Evolutionary conservation across 352 stramenopile genomes (phyloP).

Genomic region (Sclerospora graminicola): DNA sequence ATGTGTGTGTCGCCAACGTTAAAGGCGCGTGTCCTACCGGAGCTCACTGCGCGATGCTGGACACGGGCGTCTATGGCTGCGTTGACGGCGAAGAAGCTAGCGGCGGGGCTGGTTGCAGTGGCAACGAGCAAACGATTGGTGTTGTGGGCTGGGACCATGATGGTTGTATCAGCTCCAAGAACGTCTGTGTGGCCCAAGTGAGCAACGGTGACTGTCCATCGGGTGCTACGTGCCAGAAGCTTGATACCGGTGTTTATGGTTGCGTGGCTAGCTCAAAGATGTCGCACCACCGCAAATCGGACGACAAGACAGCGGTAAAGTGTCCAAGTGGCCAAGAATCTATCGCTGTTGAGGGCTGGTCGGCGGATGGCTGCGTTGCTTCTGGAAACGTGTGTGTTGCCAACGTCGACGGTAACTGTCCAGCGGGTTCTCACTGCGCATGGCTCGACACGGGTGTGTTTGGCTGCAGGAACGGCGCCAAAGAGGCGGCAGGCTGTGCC

Average conservation of each 20-base stretch:
- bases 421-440: slow-evolving; percentile 8
- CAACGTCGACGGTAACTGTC: slow-evolving; percentile 10
- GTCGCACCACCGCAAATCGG: slow-evolving; percentile 5
- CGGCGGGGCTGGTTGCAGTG: background rate
- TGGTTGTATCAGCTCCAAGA: slow-evolving; percentile 9
- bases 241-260: slow-evolving; percentile 22
- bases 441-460: slow-evolving; percentile 12
- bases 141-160: slow-evolving; percentile 14
- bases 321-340: slow-evolving; percentile 6
- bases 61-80: slow-evolving; percentile 15
- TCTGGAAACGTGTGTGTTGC: slow-evolving; percentile 10
- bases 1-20: slow-evolving; percentile 8
- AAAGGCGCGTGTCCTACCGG: slow-evolving; percentile 10
- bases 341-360: slow-evolving; percentile 10
- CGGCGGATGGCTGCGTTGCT: slow-evolving; percentile 1
- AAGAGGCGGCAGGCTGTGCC: slow-evolving; percentile 2
- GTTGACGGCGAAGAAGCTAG: slow-evolving; percentile 2
- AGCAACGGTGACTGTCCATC: slow-evolving; percentile 14
- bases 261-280: slow-evolving; percentile 11
- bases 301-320: background rate
- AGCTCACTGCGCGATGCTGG: slow-evolving; percentile 7
- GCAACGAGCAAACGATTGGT: slow-evolving; percentile 7
- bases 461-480: slow-evolving; percentile 10
- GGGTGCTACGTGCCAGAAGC: slow-evolving; percentile 12
- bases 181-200: slow-evolving; percentile 16